Conservation (phyloP, 805 yeast species). For the Zygosaccharomyces lentus region DNA sequence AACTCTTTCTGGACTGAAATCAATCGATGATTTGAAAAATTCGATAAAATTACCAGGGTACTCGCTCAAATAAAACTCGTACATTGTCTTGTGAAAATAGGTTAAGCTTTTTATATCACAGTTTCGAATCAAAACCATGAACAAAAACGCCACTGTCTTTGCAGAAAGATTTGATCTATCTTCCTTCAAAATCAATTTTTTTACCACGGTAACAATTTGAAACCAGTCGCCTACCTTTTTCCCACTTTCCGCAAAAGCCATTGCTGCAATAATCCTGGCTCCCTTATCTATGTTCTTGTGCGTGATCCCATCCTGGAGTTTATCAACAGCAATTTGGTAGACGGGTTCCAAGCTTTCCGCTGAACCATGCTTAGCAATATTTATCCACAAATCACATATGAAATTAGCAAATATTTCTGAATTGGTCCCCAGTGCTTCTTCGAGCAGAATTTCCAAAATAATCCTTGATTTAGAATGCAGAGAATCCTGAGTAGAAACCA, state of each 20-base stretch:
- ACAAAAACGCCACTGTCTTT: constrained; percentile 41
- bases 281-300: constrained; percentile 29
- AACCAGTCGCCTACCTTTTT: constrained; percentile 55
- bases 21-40: constrained; percentile 35
- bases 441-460: constrained; percentile 45
- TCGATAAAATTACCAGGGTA: constrained; percentile 47
- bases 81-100: constrained; percentile 43
- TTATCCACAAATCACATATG: constrained; percentile 56
- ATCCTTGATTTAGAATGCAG: constrained; percentile 67
- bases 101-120: constrained; percentile 46
- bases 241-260: constrained; percentile 69
- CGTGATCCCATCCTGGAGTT: constrained; percentile 17
- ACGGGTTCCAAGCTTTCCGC: constrained; percentile 44
- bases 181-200: constrained; percentile 12
- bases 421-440: constrained; percentile 22
- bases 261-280: constrained; percentile 42
- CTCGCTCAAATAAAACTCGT: constrained; percentile 38
- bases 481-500: constrained; percentile 64
- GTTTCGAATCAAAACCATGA: constrained; percentile 52
- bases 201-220: constrained; percentile 12
- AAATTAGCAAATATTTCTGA: constrained; percentile 24
- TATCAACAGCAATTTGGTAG: constrained; percentile 36
- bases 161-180: constrained; percentile 13
- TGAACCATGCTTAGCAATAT: constrained; percentile 50
- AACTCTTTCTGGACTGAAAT: constrained; percentile 43